These are phyloP conservation scores for Papilionanthe hybrid DNA, from an alignment of 116 monocot genomes.

Conservation along the genomic window DNA sequence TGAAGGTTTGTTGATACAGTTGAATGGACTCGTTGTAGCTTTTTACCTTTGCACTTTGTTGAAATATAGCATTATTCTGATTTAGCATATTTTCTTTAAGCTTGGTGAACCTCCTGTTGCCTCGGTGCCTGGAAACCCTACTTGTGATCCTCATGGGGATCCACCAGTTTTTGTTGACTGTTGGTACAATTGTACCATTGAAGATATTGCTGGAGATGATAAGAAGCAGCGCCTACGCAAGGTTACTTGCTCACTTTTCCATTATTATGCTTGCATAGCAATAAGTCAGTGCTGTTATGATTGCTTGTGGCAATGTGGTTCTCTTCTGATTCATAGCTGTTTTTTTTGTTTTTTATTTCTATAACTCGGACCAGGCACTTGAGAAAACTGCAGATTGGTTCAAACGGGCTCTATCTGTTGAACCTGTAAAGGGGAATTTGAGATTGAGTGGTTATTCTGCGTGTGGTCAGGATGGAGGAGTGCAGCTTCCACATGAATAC, in stretches of 20 bases:
- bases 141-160: constrained; percentile 76
- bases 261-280: not conserved
- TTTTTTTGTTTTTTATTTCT: not conserved
- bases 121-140: constrained; percentile 34
- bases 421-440: constrained; percentile 93
- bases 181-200: constrained; percentile 88
- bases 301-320: not conserved
- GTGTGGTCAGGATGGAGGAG: constrained; percentile 99
- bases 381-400: constrained; percentile 95
- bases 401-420: constrained; percentile 76
- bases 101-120: constrained; percentile 79
- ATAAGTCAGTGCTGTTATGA: not conserved
- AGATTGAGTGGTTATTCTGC: constrained; percentile 97
- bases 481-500: constrained; percentile 94
- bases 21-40: not conserved
- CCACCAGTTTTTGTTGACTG: constrained; percentile 84
- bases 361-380: constrained; percentile 45
- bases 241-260: constrained; percentile 26
- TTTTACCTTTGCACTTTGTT: not conserved
- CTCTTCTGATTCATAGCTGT: not conserved
- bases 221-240: constrained; percentile 91
- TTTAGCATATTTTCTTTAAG: constrained; percentile 25
- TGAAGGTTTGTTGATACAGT: constrained; percentile 56
- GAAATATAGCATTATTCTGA: not conserved
- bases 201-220: constrained; percentile 84